Conservation (phyloP, 345 rosid genomes). For the Brassica cretica region DNA sequence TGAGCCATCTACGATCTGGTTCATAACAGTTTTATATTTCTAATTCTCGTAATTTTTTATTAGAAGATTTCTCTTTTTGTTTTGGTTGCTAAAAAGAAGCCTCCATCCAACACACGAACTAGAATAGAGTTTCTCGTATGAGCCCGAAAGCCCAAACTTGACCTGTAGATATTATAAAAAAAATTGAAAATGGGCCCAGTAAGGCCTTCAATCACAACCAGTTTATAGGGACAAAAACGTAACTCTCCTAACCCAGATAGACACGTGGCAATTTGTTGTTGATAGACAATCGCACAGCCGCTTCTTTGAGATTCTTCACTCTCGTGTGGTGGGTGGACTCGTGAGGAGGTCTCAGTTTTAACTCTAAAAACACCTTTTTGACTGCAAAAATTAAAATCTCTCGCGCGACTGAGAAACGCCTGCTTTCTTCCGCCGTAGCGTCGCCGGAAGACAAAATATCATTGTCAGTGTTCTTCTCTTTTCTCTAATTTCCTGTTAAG, state of each 20-base stretch:
- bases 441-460: conserved; percentile 5
- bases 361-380: conserved; percentile 22
- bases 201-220: not conserved
- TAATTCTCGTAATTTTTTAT: no score
- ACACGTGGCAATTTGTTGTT: conserved; percentile 22
- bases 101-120: no score
- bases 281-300: conserved; percentile 33
- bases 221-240: not conserved
- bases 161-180: not conserved
- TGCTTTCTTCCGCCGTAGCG: conserved; percentile 8
- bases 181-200: not conserved
- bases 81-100: no score
- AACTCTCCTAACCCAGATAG: conserved; percentile 8
- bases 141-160: conserved; percentile 18
- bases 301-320: conserved; percentile 10
- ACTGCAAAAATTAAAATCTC: conserved; percentile 27
- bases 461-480: conserved; percentile 4
- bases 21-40: no score
- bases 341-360: conserved; percentile 3
- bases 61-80: no score
- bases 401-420: conserved; percentile 12
- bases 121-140: not conserved
- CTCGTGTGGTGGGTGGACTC: conserved; percentile 6
- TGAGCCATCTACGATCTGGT: no score
- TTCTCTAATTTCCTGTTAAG: not conserved